A percentile compares a stretch with the other conserved stretches of the same genome.
Conservation (phyloP, 2,329 filamentous ascomycete species). For the Pyricularia sp. region DNA sequence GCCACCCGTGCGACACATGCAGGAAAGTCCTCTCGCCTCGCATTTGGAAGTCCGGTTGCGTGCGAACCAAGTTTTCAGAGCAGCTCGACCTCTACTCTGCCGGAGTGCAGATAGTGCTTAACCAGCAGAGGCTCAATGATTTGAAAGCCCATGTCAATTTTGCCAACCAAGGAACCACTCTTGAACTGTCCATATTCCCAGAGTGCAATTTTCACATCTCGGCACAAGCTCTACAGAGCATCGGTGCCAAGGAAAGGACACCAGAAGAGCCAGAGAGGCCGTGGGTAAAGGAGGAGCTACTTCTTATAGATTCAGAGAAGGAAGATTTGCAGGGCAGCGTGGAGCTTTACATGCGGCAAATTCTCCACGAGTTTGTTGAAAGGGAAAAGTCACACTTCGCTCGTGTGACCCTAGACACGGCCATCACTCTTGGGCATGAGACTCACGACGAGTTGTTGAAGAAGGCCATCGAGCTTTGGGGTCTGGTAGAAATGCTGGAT, state of each 20-base stretch:
- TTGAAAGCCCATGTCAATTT: constrained; percentile 38
- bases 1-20: constrained; percentile 49
- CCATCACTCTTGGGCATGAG: constrained; percentile 29
- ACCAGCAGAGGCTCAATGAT: constrained; percentile 44
- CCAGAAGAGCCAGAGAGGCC: constrained; percentile 1
- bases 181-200: constrained; percentile 49
- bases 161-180: constrained; percentile 32
- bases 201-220: constrained; percentile 25
- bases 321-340: constrained; percentile 47
- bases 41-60: constrained; percentile 52
- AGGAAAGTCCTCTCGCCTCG: constrained; percentile 49
- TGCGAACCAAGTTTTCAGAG: constrained; percentile 48
- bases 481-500: constrained; percentile 51
- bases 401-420: constrained; percentile 41
- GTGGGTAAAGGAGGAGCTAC: constrained; percentile 14
- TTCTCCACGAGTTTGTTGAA: constrained; percentile 43
- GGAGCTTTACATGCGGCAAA: constrained; percentile 46
- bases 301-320: constrained; percentile 48
- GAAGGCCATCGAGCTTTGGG: constrained; percentile 50
- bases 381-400: constrained; percentile 48
- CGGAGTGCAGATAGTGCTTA: constrained; percentile 48
- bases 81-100: constrained; percentile 51
- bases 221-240: constrained; percentile 29
- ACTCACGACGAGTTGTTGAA: constrained; percentile 41
- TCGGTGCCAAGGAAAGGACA: constrained; percentile 15